Conservation (phyloP, 352 stramenopile species). For the Peronospora belbahrii region DNA sequence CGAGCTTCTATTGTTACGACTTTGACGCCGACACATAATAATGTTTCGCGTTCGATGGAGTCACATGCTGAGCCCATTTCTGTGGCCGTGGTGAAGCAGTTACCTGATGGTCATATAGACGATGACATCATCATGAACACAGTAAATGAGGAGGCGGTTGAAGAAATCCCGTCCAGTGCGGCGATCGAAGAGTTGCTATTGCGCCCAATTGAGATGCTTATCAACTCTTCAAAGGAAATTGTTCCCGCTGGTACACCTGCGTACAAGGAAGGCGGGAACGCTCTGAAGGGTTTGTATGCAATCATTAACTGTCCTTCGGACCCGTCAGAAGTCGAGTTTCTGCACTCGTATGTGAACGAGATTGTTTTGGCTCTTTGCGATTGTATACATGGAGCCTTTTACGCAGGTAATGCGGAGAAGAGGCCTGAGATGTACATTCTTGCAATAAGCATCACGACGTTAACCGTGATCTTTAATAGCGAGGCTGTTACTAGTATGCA, state of each 20-base stretch:
- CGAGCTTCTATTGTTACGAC: conserved; percentile 7
- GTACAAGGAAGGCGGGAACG: conserved; percentile 62
- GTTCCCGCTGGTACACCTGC: conserved; percentile 41
- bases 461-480: conserved; percentile 58
- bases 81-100: conserved; percentile 28
- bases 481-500: conserved; percentile 54
- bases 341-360: conserved; percentile 72
- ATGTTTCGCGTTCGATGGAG: not conserved
- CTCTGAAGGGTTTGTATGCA: conserved; percentile 71
- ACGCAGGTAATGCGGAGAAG: conserved; percentile 47
- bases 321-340: conserved; percentile 52
- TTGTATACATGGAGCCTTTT: conserved; percentile 65
- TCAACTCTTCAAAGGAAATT: conserved; percentile 58
- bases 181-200: conserved; percentile 55
- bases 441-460: conserved; percentile 58
- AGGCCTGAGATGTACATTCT: conserved; percentile 63
- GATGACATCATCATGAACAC: conserved; percentile 53
- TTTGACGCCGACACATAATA: conserved; percentile 3
- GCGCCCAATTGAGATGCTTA: conserved; percentile 49
- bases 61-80: conserved; percentile 15
- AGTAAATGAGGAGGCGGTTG: conserved; percentile 9
- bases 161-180: conserved; percentile 10
- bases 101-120: conserved; percentile 26
- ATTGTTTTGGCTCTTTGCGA: conserved; percentile 69
- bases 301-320: conserved; percentile 58